Evolutionary conservation across 805 yeast species (phyloP).

Genomic region (Lipomyces lipofer): DNA sequence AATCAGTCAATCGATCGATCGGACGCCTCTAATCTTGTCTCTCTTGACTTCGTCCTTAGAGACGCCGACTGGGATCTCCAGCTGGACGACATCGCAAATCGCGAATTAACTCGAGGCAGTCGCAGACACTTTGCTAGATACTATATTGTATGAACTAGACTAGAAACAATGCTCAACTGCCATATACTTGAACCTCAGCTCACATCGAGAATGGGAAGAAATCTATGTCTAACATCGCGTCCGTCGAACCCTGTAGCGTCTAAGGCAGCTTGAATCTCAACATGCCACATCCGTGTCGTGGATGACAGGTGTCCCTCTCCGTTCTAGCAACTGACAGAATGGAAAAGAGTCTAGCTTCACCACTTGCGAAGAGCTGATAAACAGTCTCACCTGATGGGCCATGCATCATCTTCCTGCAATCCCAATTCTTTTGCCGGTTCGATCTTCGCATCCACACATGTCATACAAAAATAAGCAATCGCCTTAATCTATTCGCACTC

Average conservation of each 20-base stretch:
- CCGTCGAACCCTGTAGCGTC: conserved; percentile 17
- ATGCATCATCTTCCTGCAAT: conserved; percentile 29
- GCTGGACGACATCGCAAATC: conserved; percentile 11
- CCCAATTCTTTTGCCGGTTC: conserved; percentile 30
- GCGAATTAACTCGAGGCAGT: conserved; percentile 22
- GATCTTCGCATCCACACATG: conserved; percentile 30
- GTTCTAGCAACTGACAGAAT: too few relatives aligned
- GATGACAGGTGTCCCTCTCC: conserved; percentile 22
- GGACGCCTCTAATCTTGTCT: conserved; percentile 18
- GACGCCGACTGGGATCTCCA: conserved; percentile 22
- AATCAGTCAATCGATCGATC: too few relatives aligned
- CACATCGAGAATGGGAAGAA: conserved; percentile 26
- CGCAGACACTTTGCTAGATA: conserved; percentile 23
- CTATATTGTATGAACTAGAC: too few relatives aligned
- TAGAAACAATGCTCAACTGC: too few relatives aligned
- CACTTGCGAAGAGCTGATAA: too few relatives aligned
- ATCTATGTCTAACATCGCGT: conserved; percentile 11
- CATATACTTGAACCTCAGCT: too few relatives aligned
- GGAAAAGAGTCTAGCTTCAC: too few relatives aligned
- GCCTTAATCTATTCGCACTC: too few relatives aligned
- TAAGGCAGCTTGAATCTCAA: conserved; percentile 25
- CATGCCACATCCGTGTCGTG: conserved; percentile 33
- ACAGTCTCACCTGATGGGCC: conserved; percentile 29
- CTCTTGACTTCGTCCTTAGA: conserved; percentile 30
- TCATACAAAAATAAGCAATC: conserved; percentile 14